Percentiles rank a stretch among this genome's conserved stretches.
These are phyloP conservation scores for Rosa rugosa DNA, from an alignment of 306 rosid genomes.

Conservation along the genomic window DNA sequence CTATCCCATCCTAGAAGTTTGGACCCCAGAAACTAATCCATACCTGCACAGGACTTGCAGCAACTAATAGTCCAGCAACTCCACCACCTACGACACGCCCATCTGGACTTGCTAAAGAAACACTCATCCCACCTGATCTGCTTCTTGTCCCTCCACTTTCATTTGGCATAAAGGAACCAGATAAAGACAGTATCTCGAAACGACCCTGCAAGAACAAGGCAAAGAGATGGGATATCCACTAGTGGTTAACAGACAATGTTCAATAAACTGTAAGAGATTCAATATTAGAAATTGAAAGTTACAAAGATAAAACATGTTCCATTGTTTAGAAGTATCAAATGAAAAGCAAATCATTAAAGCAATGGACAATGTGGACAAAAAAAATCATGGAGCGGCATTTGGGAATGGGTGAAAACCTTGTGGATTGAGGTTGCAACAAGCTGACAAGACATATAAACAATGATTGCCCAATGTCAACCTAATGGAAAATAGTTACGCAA, in stretches of 20 bases:
- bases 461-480: neutral
- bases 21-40: neutral
- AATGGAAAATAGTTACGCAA: neutral
- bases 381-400: neutral
- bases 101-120: constrained; percentile 85
- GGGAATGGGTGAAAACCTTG: neutral
- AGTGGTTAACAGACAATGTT: constrained; percentile 13
- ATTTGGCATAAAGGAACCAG: constrained; percentile 91
- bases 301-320: neutral
- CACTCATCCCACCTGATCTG: constrained; percentile 98
- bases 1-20: neutral
- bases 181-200: constrained; percentile 83
- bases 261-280: neutral
- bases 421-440: neutral
- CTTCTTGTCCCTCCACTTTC: constrained; percentile 86
- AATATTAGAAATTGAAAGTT: neutral
- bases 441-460: constrained; percentile 3
- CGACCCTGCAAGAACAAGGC: constrained; percentile 62
- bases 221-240: constrained; percentile 3
- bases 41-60: constrained; percentile 95
- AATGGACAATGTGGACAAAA: neutral
- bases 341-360: neutral
- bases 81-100: constrained; percentile 98
- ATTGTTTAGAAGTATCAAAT: neutral
- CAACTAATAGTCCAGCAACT: constrained; percentile 88